Percentiles rank a stretch among this genome's conserved stretches.
Evolutionary conservation across 192 early-diverging fungal species (phyloP).

Genomic region (Coemansia reversa): DNA sequence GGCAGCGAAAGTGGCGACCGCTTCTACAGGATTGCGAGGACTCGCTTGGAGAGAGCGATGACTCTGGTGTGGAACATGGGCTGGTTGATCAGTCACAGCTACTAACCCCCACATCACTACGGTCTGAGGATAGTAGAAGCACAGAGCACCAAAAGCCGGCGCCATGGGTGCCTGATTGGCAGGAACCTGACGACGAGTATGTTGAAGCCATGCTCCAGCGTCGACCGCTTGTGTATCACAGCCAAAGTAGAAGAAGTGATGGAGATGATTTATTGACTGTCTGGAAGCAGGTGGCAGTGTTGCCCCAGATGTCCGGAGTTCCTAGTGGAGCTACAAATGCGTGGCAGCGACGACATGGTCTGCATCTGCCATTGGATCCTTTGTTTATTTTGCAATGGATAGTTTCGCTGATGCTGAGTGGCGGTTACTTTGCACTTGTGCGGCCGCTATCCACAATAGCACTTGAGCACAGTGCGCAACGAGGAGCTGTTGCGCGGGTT

Average conservation of each 20-base stretch:
- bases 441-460: conserved; percentile 17
- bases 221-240: conserved; percentile 5
- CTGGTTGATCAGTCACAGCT: conserved; percentile 8
- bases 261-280: conserved; percentile 27
- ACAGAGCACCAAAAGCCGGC: not conserved
- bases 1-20: not conserved
- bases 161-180: conserved; percentile 40
- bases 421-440: conserved; percentile 19
- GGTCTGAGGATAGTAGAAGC: conserved; percentile 3
- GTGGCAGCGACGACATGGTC: conserved; percentile 36
- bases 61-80: not conserved
- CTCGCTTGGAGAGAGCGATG: not conserved
- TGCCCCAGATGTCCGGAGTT: conserved; percentile 19
- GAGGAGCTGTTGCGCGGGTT: not conserved
- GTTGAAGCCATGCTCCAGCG: conserved; percentile 24
- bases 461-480: not conserved
- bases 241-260: not conserved
- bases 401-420: conserved; percentile 13
- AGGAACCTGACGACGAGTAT: conserved; percentile 34
- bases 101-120: conserved; percentile 18
- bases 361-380: conserved; percentile 35
- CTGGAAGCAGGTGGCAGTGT: conserved; percentile 20
- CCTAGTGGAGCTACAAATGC: conserved; percentile 24
- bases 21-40: not conserved
- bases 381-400: conserved; percentile 41